Evolutionary conservation across 192 early-diverging fungal genomes (phyloP).

Genomic region (Pilaira anomala): DNA sequence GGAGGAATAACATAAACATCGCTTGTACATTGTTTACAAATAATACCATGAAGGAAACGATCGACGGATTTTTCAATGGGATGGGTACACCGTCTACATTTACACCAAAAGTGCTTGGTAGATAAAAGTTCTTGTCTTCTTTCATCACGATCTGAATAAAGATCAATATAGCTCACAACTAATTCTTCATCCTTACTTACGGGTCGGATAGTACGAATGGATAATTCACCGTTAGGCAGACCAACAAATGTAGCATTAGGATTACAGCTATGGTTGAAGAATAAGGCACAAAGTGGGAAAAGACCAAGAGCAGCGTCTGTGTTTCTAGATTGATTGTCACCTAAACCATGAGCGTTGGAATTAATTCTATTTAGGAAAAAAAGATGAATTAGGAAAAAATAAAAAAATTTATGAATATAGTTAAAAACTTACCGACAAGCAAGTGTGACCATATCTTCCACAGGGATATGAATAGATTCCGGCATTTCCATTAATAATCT

Average conservation of each 20-base stretch:
- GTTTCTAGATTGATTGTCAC: conserved; percentile 42
- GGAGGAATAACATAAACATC: conserved; percentile 50
- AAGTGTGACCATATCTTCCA: conserved; percentile 35
- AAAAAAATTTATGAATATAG: conserved; percentile 26
- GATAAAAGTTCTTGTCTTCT: conserved; percentile 64
- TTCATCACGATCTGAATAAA: conserved; percentile 67
- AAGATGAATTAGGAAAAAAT: neutral
- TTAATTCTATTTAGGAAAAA: conserved; percentile 49
- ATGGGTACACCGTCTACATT: conserved; percentile 64
- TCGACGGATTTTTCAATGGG: conserved; percentile 64
- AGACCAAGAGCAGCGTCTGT: conserved; percentile 59
- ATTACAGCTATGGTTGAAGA: conserved; percentile 71
- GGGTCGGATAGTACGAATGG: conserved; percentile 55
- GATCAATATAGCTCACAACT: conserved; percentile 65
- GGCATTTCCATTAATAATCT: conserved; percentile 39
- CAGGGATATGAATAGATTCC: conserved; percentile 33
- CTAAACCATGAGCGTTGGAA: conserved; percentile 58
- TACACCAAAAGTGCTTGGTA: conserved; percentile 75
- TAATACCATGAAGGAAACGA: conserved; percentile 64
- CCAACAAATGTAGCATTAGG: conserved; percentile 71
- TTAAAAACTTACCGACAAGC: conserved; percentile 46
- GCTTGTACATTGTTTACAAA: conserved; percentile 57
- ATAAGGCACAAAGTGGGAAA: conserved; percentile 69
- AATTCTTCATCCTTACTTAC: conserved; percentile 59
- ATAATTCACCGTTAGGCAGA: conserved; percentile 49